Evolutionary conservation across 1,284 basidiomycete genomes (phyloP), one percentile per base, ranked within the genome.

Genomic region (Heterobasidion annosum): DNA sequence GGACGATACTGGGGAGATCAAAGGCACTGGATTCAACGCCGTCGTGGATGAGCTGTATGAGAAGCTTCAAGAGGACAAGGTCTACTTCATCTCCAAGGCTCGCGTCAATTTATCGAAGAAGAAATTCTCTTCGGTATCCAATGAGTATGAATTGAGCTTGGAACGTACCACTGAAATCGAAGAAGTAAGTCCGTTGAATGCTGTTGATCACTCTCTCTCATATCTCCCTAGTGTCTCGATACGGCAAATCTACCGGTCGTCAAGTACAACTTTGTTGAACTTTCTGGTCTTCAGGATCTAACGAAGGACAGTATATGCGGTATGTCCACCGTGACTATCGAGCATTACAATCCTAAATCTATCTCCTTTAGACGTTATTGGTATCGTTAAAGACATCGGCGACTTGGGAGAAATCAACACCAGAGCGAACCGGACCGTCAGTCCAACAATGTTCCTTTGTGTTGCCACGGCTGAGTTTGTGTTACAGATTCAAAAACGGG

Each of bases 31-130:
- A 8, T 99, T 99, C 77, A 98, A 98, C 66, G 77, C 86, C 34
- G 83, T 81, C 2, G 93, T 90, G 40, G 93, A 96, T 66, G 81
- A 84, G 48, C 79, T 95, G 50, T 97, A 90, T 72, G 81, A 89
- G 18, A 80, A 85, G 61, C 67, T 99, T 13, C 82, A 96, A 63
- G 95, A 98, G 68, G 91, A 91, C 53, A 94, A 95, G 67, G 94
- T 96, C 9, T 99, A 94, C 70, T 93, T 82, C 66, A 79, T 99
- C 58, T 92, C 91, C 1, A 92, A 90, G 64, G 96, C 91, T 8
- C 82, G 91, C 54, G 88, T 99, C 65, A 91, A 92, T 66, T 84
- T 98, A 34, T 95, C 96, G 48, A 99, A 98, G 75, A 98, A 96
- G 74, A 96, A 98, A 72, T 99, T 97, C 70, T 91, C 83, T 52